Conservation (phyloP, 352 stramenopile genomes). For the Globisporangium camurandrum region DNA sequence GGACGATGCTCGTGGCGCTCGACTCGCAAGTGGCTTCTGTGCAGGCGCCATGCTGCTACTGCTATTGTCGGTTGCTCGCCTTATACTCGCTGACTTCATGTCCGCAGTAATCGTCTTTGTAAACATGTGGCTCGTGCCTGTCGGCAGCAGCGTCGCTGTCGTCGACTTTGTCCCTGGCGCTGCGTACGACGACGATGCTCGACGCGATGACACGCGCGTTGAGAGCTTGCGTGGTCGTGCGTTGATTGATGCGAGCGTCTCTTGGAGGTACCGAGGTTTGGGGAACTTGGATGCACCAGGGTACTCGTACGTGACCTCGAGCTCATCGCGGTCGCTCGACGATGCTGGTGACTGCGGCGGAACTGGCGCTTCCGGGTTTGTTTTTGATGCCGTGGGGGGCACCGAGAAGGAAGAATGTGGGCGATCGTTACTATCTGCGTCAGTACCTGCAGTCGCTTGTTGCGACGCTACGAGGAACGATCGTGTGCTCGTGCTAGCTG, state of each 20-base stretch:
- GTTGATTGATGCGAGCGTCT: constrained; percentile 50
- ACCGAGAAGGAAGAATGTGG: constrained; percentile 42
- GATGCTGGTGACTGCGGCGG: constrained; percentile 22
- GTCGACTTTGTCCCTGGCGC: constrained; percentile 13
- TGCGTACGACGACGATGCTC: constrained; percentile 18
- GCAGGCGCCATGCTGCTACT: constrained; percentile 7
- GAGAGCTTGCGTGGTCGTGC: constrained; percentile 24
- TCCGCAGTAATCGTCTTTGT: constrained; percentile 12
- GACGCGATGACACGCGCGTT: constrained; percentile 4
- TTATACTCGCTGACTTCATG: constrained; percentile 2
- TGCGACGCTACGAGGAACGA: constrained; percentile 2
- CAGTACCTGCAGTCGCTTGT: constrained; percentile 4
- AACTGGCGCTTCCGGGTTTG: constrained; percentile 20
- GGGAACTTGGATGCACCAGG: constrained; percentile 10
- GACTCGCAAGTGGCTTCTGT: constrained; percentile 12
- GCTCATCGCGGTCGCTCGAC: constrained; percentile 28
- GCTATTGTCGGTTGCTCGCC: constrained; percentile 1
- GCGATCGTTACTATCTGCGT: constrained; percentile 8
- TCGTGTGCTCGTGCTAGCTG: not conserved
- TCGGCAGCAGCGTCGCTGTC: constrained; percentile 16
- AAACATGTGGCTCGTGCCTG: constrained; percentile 10
- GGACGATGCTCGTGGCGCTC: constrained; percentile 4
- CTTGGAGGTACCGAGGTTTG: constrained; percentile 38
- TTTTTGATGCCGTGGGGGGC: no score
- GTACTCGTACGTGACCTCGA: constrained; percentile 27